Evolutionary conservation across 257 asterid genomes (phyloP).

Genomic region (Solanum tarapatanum): DNA sequence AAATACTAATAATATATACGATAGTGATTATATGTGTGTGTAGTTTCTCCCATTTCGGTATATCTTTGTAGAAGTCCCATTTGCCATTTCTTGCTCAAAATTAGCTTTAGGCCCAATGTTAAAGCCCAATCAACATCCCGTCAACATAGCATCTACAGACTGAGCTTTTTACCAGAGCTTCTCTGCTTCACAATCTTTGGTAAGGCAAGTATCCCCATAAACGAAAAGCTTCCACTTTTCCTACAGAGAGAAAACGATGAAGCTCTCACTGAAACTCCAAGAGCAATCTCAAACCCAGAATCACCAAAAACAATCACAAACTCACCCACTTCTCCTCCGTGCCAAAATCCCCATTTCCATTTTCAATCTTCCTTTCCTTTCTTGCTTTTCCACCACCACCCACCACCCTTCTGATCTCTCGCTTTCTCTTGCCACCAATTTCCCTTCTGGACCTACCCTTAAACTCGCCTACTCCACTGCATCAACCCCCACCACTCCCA

Average conservation of each 20-base stretch:
- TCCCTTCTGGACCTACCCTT: constrained; percentile 62
- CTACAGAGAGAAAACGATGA: constrained; percentile 26
- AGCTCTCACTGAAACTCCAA: constrained; percentile 57
- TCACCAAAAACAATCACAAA: constrained; percentile 17
- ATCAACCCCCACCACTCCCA: constrained; percentile 8
- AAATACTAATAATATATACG: too few species aligned
- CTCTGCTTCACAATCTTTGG: neutral
- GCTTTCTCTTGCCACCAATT: constrained; percentile 65
- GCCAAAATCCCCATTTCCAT: constrained; percentile 74
- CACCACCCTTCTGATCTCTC: constrained; percentile 71
- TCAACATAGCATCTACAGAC: neutral
- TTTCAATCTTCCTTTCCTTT: constrained; percentile 67
- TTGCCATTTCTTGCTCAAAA: neutral
- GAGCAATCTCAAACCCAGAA: constrained; percentile 14
- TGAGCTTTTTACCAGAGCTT: neutral
- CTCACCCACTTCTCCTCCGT: constrained; percentile 50
- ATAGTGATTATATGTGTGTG: too few species aligned
- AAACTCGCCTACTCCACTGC: constrained; percentile 59
- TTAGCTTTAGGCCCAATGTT: neutral
- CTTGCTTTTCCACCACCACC: constrained; percentile 79
- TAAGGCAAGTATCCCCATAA: neutral
- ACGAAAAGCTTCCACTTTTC: neutral
- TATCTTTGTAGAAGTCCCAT: neutral
- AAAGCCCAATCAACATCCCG: neutral
- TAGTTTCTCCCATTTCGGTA: too few species aligned